These are phyloP conservation scores for Cytospora mali DNA, from an alignment of 2,329 filamentous ascomycete genomes.

Conservation along the genomic window DNA sequence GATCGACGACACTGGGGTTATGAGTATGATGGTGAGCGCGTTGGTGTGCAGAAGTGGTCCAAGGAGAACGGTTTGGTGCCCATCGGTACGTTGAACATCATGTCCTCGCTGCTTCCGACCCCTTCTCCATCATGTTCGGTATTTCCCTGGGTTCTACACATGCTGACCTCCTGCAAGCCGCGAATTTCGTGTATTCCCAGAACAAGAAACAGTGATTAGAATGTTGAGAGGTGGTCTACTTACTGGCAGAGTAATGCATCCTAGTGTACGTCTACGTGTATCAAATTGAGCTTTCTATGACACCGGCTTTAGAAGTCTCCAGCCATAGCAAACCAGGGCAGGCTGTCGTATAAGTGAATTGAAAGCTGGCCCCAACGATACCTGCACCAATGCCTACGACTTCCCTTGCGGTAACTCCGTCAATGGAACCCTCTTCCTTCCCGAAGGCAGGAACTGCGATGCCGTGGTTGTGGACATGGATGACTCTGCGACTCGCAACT, in stretches of 20 bases:
- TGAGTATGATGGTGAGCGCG: conserved; percentile 38
- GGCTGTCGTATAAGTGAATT: too few relatives aligned
- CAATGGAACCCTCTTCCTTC: background rate
- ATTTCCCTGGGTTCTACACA: background rate
- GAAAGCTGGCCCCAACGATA: background rate
- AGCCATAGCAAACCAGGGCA: too few relatives aligned
- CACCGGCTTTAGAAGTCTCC: background rate
- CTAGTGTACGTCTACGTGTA: background rate
- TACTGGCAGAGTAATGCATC: background rate
- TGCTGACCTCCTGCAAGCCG: conserved; percentile 33
- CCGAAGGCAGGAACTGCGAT: background rate
- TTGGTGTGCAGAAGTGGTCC: conserved; percentile 46
- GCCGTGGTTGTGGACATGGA: background rate
- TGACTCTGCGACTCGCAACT: too few relatives aligned
- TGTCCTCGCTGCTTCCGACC: background rate
- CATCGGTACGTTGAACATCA: conserved; percentile 41
- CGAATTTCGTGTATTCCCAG: conserved; percentile 47
- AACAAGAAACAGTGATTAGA: conserved; percentile 41
- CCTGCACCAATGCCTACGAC: background rate
- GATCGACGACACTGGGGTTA: conserved; percentile 46
- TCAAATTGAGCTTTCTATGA: background rate
- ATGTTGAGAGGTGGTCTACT: background rate
- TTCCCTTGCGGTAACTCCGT: background rate
- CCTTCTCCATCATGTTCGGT: too few relatives aligned
- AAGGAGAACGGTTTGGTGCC: conserved; percentile 44